Evolutionary conservation across 352 stramenopile genomes (phyloP), one percentile per base, ranked within the genome.

Genomic region (Aphanomyces euteiches): DNA sequence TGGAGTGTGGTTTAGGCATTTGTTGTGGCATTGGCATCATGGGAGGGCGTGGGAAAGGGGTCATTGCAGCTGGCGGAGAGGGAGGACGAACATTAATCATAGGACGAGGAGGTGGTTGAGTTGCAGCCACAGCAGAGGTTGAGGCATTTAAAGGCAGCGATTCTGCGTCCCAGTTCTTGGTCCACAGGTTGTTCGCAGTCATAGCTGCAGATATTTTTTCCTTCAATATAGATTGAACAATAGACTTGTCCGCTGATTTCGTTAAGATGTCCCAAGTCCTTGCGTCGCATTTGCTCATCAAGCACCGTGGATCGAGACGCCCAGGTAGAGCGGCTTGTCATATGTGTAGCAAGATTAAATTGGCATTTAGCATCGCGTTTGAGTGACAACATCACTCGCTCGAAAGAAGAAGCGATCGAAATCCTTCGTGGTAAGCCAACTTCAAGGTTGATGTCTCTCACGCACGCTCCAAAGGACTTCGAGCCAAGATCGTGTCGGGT

Each of bases 211-310:
- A 91, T 66, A 96, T 93, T 53, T 88, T 68, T 47, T 90, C 82
- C 63, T 95, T 96, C 13, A 96, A 76, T 0, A 79, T 73, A 50
- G 89, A 87, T 67, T 96, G 87, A 8, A 86, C 92, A 47, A 93
- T 75, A 40, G 75, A 69, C 67, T 96, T 87, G 72, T 96, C 87
- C 2, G 82, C n/a, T n/a, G n/a, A n/a, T n/a, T n/a, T n/a, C 17
- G 37, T 5, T 34, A 56, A 36, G 47, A 70, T 70, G 64, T 70
- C 64, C 7, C 84, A 93, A 89, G 84, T 95, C 21, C 78, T 78
- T 65, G 88, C 87, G 39, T 90, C 84, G 71, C 96, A 98, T 77
- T 78, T 98, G 74, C 89, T 98, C 8, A 95, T 98, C 75, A 98
- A 98, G 84, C 93, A 98, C 83, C 91, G 85, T 47, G 90, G 89